A percentile compares a stretch with the other conserved stretches of the same genome.
Evolutionary conservation across 257 asterid species (phyloP).

Genomic region (Przewalskia tangutica): DNA sequence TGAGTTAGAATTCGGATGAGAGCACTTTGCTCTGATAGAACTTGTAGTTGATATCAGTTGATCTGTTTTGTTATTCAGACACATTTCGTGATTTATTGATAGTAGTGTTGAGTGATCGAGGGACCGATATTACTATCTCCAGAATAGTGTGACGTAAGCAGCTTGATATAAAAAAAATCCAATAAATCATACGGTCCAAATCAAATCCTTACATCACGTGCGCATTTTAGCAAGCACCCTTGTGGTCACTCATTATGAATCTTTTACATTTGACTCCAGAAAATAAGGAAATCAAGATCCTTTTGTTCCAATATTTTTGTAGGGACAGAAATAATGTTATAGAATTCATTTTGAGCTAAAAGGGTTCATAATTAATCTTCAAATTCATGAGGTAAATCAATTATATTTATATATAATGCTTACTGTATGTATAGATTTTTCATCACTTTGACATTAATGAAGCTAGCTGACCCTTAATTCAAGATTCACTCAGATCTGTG

Average conservation of each 20-base stretch:
- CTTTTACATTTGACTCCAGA: background rate
- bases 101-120: no score
- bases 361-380: background rate
- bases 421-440: background rate
- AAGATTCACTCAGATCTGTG: constrained; percentile 14
- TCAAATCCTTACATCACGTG: background rate
- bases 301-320: background rate
- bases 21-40: no score
- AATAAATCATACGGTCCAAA: background rate
- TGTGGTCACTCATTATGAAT: background rate
- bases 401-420: no score
- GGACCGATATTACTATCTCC: no score
- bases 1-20: no score
- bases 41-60: no score
- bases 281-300: background rate
- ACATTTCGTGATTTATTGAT: no score
- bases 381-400: background rate
- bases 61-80: no score
- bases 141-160: no score
- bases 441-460: background rate
- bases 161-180: no score
- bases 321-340: background rate
- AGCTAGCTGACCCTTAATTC: background rate
- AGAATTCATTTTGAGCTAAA: background rate
- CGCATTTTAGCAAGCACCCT: background rate